phyloP scores from a whole-genome alignment of 345 rosid genomes.

The Sapria himalayana region DNA sequence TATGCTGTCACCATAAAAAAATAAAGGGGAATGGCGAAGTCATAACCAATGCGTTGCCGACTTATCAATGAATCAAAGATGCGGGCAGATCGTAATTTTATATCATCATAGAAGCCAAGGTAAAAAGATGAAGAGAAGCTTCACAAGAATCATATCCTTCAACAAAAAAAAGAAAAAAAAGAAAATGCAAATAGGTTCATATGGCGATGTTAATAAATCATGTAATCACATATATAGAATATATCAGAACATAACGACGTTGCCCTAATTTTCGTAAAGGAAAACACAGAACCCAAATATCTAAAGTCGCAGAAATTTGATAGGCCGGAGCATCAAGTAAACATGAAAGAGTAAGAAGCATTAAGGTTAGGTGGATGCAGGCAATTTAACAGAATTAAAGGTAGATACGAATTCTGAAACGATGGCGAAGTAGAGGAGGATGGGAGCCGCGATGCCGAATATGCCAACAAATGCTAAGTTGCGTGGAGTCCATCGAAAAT shows the following conservation, averaged over 20 bases:
- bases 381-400: background rate
- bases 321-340: background rate
- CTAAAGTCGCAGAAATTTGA: background rate
- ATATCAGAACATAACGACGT: too few species aligned
- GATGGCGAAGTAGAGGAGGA: conserved; percentile 73
- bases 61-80: too few species aligned
- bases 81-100: too few species aligned
- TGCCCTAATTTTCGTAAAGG: background rate
- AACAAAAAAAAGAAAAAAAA: too few species aligned
- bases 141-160: too few species aligned
- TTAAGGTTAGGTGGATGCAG: conserved; percentile 3
- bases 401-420: conserved; percentile 48
- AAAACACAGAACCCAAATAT: background rate
- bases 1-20: conserved; percentile 26
- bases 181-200: too few species aligned
- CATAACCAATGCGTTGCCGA: too few species aligned
- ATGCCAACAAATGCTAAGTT: conserved; percentile 71
- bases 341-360: background rate
- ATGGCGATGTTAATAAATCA: too few species aligned
- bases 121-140: too few species aligned
- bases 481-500: conserved; percentile 93
- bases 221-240: too few species aligned
- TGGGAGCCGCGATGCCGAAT: conserved; percentile 73
- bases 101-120: too few species aligned
- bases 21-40: background rate